Base-by-base conservation (phyloP, 768 basidiomycete genomes). In the Amanita polypyramis region DNA sequence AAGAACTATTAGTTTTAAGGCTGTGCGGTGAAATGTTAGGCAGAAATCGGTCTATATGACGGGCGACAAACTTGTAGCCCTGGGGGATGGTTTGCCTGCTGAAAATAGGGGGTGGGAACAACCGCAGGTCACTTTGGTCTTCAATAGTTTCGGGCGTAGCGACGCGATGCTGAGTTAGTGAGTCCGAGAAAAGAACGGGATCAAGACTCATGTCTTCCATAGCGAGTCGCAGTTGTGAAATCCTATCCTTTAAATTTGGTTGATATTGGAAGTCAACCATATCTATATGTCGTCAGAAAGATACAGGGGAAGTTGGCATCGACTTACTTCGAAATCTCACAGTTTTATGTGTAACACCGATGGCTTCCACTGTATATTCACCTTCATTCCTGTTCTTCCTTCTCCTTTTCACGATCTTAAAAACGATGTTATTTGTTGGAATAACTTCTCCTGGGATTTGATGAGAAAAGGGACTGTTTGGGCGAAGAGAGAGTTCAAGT, bases 261-360 rank as follows among this genome's bases (percentile, higher is more conserved):
- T 82, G 76, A 63, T 81, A 96, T 63, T 96, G 93, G 60, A 80
- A 96, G 62, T 98, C 95, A 33, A 82, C 88, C 87, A 97, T 91
- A 49, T 82, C 95, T 97, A 49, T 27, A 11, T 30, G 39, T 11
- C 34, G n/a, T 38, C n/a, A 19, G 15, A 10, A 33, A 35, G 9
- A 19, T 38, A 36, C n/a, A 32, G 8, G 19, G 8, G 30, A 51
- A 19, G 14, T 35, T 7, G 47, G 32, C 35, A 53, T 15, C 39
- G 15, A 70, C 84, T 65, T 58, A 94, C 95, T 84, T 65, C 94
- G 76, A 67, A 97, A 98, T 45, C 95, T 75, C 44, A 80, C 85
- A 3, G 91, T 89, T 66, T 85, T 91, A 0, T 79, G 69, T n/a
- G 86, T 71, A 10, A 82, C 64, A 0, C 94, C 95, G 6, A 88